Percentiles rank a stretch among this genome's conserved stretches.
These are phyloP conservation scores for Huntiella moniliformis DNA, from an alignment of 2,329 filamentous ascomycete species.

Conservation along the genomic window DNA sequence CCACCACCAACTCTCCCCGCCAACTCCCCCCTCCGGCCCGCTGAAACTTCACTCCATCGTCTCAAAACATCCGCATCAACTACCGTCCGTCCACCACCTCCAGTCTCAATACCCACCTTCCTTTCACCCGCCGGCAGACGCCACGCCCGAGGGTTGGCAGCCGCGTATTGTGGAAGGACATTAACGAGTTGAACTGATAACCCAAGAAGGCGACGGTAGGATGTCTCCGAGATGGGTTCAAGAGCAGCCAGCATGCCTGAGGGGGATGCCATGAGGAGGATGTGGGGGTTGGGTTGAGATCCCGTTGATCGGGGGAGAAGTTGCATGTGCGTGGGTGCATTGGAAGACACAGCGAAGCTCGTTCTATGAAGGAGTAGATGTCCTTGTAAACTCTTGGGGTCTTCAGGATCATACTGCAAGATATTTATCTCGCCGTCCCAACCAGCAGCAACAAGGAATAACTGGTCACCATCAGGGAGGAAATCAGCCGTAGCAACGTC, in stretches of 20 bases:
- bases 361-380: conserved; percentile 71
- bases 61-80: conserved; percentile 62
- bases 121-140: conserved; percentile 34
- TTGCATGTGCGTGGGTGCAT: conserved; percentile 55
- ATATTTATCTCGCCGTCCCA: conserved; percentile 74
- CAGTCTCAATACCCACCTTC: conserved; percentile 35
- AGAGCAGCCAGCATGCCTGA: conserved; percentile 63
- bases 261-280: conserved; percentile 51
- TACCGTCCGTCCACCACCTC: conserved; percentile 43
- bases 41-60: conserved; percentile 58
- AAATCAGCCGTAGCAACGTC: conserved; percentile 74
- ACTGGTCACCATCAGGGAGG: conserved; percentile 62
- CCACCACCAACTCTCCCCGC: conserved; percentile 51
- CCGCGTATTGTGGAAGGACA: conserved; percentile 56
- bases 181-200: conserved; percentile 64
- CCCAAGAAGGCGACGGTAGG: conserved; percentile 68
- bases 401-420: conserved; percentile 86
- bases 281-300: conserved; percentile 18
- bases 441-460: conserved; percentile 70
- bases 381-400: conserved; percentile 82
- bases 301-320: conserved; percentile 45
- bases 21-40: conserved; percentile 52
- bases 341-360: conserved; percentile 68
- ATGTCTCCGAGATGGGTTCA: conserved; percentile 56
- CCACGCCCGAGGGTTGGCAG: conserved; percentile 69